Evolutionary conservation across 169 alveolate genomes (phyloP).

Genomic region (Plasmodium fragile): DNA sequence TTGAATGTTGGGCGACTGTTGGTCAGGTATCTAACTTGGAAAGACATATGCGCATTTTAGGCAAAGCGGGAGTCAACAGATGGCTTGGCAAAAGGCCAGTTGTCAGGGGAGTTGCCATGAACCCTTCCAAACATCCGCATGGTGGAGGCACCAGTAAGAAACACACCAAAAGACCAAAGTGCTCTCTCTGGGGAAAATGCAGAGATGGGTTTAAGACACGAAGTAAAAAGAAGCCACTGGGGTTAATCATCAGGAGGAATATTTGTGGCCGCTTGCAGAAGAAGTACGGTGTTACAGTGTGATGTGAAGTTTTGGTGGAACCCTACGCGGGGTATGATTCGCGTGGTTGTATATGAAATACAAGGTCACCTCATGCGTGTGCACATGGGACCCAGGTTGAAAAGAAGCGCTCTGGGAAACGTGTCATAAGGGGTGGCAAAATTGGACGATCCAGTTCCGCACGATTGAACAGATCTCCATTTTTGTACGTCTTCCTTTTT

Average conservation of each 20-base stretch:
- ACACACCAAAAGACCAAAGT: constrained; percentile 87
- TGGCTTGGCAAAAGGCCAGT: constrained; percentile 90
- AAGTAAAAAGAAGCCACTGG: constrained; percentile 86
- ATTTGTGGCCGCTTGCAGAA: constrained; percentile 86
- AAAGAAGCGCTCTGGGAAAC: neutral
- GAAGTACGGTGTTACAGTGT: constrained; percentile 82
- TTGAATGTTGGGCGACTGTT: constrained; percentile 92
- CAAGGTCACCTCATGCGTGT: neutral
- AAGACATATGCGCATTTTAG: constrained; percentile 82
- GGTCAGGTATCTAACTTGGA: constrained; percentile 89
- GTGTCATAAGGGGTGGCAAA: neutral
- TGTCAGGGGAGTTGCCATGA: constrained; percentile 91
- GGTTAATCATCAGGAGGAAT: constrained; percentile 86
- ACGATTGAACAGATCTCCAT: neutral
- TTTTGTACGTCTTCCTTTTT: neutral
- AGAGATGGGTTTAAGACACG: constrained; percentile 87
- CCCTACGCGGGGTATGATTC: neutral
- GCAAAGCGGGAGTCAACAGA: constrained; percentile 88
- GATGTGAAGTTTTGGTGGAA: neutral
- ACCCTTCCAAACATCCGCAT: constrained; percentile 90
- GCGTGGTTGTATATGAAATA: neutral
- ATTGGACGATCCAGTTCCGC: neutral
- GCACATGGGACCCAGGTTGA: neutral
- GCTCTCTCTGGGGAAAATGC: constrained; percentile 89
- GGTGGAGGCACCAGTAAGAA: constrained; percentile 90